Conservation (phyloP, 2,329 filamentous ascomycete genomes). For the Pseudomassariella vexata region DNA sequence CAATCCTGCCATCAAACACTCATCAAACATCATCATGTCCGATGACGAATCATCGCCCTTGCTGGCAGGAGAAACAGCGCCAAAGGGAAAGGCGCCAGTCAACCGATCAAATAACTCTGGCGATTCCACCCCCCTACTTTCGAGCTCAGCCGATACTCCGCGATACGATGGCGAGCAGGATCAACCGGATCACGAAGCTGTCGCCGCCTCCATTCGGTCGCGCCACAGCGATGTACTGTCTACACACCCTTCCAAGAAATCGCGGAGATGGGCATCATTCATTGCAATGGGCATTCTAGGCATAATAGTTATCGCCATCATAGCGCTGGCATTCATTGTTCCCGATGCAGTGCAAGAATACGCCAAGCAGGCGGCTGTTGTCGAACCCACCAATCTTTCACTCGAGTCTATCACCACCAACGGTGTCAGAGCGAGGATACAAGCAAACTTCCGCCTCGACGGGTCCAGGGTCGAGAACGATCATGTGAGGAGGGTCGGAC, state of each 20-base stretch:
- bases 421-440: slow-evolving; percentile 73
- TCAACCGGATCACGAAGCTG: slow-evolving; percentile 22
- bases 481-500: slow-evolving; percentile 68
- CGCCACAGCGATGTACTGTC: slow-evolving; percentile 16
- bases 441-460: slow-evolving; percentile 78
- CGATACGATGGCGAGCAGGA: slow-evolving; percentile 33
- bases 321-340: slow-evolving; percentile 73
- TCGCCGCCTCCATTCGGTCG: slow-evolving; percentile 24
- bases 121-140: slow-evolving; percentile 50
- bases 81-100: slow-evolving; percentile 18
- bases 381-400: slow-evolving; percentile 78
- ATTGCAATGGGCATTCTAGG: slow-evolving; percentile 66
- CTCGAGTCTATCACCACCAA: slow-evolving; percentile 77
- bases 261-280: slow-evolving; percentile 69
- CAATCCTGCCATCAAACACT: too few relatives aligned
- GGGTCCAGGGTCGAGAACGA: slow-evolving; percentile 66
- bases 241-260: slow-evolving; percentile 23
- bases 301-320: slow-evolving; percentile 57
- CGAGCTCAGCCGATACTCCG: slow-evolving; percentile 27
- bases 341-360: slow-evolving; percentile 81
- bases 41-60: slow-evolving; percentile 40
- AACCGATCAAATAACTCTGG: slow-evolving; percentile 15
- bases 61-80: slow-evolving; percentile 26
- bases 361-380: slow-evolving; percentile 72
- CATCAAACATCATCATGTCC: slow-evolving; percentile 38